phyloP scores from a whole-genome alignment of 441 rosid species.

The Geranium incanum region DNA sequence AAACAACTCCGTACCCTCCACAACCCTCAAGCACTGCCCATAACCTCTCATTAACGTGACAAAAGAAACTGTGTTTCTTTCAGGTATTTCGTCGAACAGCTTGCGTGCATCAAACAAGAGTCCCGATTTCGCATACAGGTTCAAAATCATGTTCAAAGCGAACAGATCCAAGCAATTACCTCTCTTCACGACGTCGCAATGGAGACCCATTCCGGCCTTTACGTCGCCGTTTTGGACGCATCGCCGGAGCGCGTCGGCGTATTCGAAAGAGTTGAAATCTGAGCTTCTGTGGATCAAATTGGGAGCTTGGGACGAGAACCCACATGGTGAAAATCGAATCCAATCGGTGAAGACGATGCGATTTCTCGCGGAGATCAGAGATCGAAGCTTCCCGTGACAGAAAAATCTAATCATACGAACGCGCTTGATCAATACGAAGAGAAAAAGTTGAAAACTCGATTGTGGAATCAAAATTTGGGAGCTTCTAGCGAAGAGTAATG shows the following conservation, averaged over 20 bases:
- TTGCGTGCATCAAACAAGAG: conserved; percentile 34
- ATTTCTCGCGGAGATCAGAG: not conserved
- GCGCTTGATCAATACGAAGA: not conserved
- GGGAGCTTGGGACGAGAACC: not conserved
- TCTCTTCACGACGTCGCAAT: conserved; percentile 49
- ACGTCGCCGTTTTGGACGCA: conserved; percentile 51
- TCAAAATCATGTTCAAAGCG: conserved; percentile 52
- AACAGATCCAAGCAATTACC: conserved; percentile 75
- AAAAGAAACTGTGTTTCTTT: conserved; percentile 52
- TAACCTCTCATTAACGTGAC: conserved; percentile 60
- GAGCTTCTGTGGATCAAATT: not conserved
- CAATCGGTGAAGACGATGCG: not conserved
- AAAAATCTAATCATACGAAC: not conserved
- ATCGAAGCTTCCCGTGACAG: not conserved
- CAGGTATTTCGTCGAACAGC: conserved; percentile 70
- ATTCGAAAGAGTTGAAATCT: not conserved
- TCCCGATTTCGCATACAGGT: conserved; percentile 39
- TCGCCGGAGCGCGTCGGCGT: conserved; percentile 35
- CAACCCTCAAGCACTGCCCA: conserved; percentile 24
- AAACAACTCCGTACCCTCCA: conserved; percentile 43
- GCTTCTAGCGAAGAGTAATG: not conserved
- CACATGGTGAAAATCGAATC: not conserved
- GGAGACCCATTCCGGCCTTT: conserved; percentile 39
- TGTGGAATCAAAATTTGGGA: not conserved
- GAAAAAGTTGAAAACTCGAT: too few relatives aligned